phyloP scores from a whole-genome alignment of 2,329 filamentous ascomycete genomes.

The Volutella citrinella region DNA sequence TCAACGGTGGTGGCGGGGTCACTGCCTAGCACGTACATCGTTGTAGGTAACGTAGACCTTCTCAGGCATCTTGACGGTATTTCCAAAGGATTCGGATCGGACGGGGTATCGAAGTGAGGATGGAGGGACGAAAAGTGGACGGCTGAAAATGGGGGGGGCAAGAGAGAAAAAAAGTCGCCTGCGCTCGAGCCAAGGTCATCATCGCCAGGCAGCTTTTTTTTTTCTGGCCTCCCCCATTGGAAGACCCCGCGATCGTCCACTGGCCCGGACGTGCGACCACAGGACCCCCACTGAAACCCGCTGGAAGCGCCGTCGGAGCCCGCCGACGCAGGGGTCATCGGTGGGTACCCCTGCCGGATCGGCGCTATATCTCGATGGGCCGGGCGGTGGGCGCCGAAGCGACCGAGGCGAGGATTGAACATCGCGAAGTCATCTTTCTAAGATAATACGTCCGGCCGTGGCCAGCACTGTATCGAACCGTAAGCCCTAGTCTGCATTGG shows the following conservation, averaged over 20 bases:
- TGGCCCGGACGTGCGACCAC: constrained; percentile 7
- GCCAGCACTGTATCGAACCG: too few relatives aligned
- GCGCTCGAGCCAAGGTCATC: too few relatives aligned
- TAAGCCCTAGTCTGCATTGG: too few relatives aligned
- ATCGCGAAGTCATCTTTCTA: too few relatives aligned
- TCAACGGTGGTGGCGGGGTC: too few relatives aligned
- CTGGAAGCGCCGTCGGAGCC: constrained; percentile 14
- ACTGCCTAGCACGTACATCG: constrained; percentile 57
- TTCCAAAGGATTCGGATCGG: too few relatives aligned
- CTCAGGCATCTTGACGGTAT: constrained; percentile 64
- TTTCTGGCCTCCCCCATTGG: too few relatives aligned
- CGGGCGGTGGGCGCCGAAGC: not conserved
- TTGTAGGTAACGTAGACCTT: constrained; percentile 93
- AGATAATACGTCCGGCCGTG: too few relatives aligned
- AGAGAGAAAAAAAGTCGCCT: too few relatives aligned
- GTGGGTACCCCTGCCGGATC: constrained; percentile 9
- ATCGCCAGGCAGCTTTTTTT: too few relatives aligned
- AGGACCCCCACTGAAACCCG: too few relatives aligned
- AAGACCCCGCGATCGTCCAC: constrained; percentile 13
- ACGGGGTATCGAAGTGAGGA: constrained; percentile 13
- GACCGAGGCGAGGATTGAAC: not conserved
- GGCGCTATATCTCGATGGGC: not conserved
- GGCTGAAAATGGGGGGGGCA: constrained; percentile 4
- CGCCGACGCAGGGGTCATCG: constrained; percentile 16
- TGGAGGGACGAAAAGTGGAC: constrained; percentile 4